Evolutionary conservation across 2,329 filamentous ascomycete genomes (phyloP), one percentile per base, ranked within the genome.

Genomic region (Delphinella strobiligena): DNA sequence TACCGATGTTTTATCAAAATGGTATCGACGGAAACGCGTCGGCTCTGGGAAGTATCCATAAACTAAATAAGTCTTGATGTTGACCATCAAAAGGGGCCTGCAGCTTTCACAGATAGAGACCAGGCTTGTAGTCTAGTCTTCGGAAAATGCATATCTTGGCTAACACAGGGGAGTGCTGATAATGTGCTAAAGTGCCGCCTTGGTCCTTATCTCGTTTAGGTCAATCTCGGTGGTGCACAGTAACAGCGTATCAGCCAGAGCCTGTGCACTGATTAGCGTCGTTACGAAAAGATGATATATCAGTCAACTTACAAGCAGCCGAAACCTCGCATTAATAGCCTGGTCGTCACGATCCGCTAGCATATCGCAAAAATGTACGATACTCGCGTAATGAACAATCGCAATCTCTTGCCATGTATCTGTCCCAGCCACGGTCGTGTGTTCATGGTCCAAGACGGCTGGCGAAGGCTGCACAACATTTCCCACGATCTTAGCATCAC

Each of bases 291-390:
- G 22, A 12, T 27, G 22, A 7, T 7, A 12, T 7, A 12, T 27
- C 7, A 27, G 22, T 7, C 22, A 52, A 46, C 65, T 65, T 22
- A 45, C 46, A 43, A 65, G 64, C 40, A 77, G 55, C 19, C 74
- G 58, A 50, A 66, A 59, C 51, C 59, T 66, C 37, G 66, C 59
- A 55, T 78, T 78, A 4, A 74, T 71, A 30, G 56, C 63, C 59
- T 77, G 73, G 53, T 77, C 78, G 49, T 76, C 73, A 48, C 66
- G 61, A 32, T 68, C 67, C 1, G 61, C 65, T 32, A 75, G 51
- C 74, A 78, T 79, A 51, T 76, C 73, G 32, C 69, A 69, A 50
- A 80, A 80, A 54, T 80, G 74, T 45, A 55, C 46, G 27, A 79
- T 69, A 37, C 67, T 75, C 3, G 76, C 75, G 55, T 80, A 80